A percentile compares a stretch with the other conserved stretches of the same genome.
Evolutionary conservation across 345 rosid genomes (phyloP).

Genomic region (Populus deltoides): DNA sequence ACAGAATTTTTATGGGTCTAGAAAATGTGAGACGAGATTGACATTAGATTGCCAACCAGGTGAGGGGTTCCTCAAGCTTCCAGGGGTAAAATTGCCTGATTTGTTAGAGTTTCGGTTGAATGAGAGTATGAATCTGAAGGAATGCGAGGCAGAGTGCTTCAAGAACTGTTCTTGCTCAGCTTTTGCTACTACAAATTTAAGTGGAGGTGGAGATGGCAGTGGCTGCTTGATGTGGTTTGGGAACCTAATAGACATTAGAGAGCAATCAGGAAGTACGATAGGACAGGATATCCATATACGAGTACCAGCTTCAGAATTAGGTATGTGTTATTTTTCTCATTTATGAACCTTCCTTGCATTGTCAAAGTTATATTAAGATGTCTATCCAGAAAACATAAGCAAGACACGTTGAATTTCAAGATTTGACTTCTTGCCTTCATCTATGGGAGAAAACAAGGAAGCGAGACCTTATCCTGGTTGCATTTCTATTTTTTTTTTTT

Average conservation of each 20-base stretch:
- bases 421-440: too few relatives aligned
- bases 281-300: slow-evolving; percentile 30
- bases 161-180: slow-evolving; percentile 35
- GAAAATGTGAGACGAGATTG: slow-evolving; percentile 11
- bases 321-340: background rate
- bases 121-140: slow-evolving; percentile 14
- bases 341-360: background rate
- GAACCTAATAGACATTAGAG: slow-evolving; percentile 28
- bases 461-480: too few relatives aligned
- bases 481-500: too few relatives aligned
- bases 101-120: slow-evolving; percentile 4
- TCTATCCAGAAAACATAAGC: too few relatives aligned
- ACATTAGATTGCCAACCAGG: slow-evolving; percentile 8
- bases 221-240: slow-evolving; percentile 41
- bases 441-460: too few relatives aligned
- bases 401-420: too few relatives aligned
- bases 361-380: too few relatives aligned
- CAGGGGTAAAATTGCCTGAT: slow-evolving; percentile 21
- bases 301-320: slow-evolving; percentile 23
- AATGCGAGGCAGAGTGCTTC: slow-evolving; percentile 23
- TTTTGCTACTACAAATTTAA: slow-evolving; percentile 21
- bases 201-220: slow-evolving; percentile 20
- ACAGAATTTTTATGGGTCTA: background rate
- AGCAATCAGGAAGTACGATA: background rate
- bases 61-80: slow-evolving; percentile 11